Base-by-base conservation (phyloP, 1,284 basidiomycete species). In the Mycena sp. region DNA sequence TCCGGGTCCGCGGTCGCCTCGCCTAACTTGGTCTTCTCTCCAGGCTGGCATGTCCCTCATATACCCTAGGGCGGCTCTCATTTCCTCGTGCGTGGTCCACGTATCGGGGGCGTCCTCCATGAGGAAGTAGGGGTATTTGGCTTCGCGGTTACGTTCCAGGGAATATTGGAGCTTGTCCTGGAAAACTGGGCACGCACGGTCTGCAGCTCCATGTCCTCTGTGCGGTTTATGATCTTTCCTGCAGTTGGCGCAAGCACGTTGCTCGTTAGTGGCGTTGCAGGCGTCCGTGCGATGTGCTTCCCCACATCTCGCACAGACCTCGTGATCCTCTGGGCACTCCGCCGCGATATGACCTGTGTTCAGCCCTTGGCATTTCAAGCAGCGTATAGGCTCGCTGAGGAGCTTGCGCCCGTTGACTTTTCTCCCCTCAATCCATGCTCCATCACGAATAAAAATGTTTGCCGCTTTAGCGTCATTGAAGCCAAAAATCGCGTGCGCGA, bases 41-140 rank as follows among this genome's bases (percentile, higher is more conserved):
- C 52, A 44, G 11, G 22, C 16, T 7, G 52, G 10, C n/a, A 30
- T 30, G 30, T 30, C 30, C 4, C 52, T 22, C 20, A 8, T 22
- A 7, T 20, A 3, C 9, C n/a, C 52, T 11, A 30, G 52, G n/a
- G n/a, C 22, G 9, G 20, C 25, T 25, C 37, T n/a, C 16, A 14
- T 30, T 11, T 37, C 63, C 16, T 48, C 63, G 4, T 59, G 41
- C 18, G 38, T 72, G 22, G 3, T 52, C 75, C 75, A 77, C 1
- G 76, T 72, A 5, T n/a, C 37, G 14, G 65, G 62, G 44, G 76
- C 73, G 3, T 69, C 50, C 1, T 69, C 64, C 1, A 20, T 13
- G 7, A 69, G 71, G 63, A 70, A 76, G 48, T 65, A 75, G 0
- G 48, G 64, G 65, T 75, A 76, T 30, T 68, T 67, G 6, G 68